Percentiles rank a stretch among this genome's conserved stretches.
Evolutionary conservation across 352 stramenopile genomes (phyloP).

Genomic region (Phytophthora sp.): DNA sequence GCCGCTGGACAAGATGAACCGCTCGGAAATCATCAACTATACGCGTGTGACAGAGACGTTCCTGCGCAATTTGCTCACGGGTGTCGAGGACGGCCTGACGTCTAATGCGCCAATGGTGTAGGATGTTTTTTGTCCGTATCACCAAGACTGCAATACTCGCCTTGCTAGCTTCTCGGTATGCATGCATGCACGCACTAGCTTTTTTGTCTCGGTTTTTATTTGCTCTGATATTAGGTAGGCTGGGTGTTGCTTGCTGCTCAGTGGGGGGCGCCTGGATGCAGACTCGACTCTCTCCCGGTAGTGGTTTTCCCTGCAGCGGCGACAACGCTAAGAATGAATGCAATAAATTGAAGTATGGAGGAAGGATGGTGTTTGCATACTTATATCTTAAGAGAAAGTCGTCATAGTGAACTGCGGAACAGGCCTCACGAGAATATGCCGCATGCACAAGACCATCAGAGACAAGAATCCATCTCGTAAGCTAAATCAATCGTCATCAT

Average conservation of each 20-base stretch:
- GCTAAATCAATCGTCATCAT: conserved; percentile 44
- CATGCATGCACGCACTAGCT: conserved; percentile 27
- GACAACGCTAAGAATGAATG: conserved; percentile 25
- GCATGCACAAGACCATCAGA: conserved; percentile 29
- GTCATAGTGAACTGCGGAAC: conserved; percentile 22
- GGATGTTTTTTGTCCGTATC: conserved; percentile 13
- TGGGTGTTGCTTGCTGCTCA: conserved; percentile 30
- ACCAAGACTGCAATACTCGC: conserved; percentile 15
- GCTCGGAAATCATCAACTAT: conserved; percentile 95
- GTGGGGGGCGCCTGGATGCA: conserved; percentile 11
- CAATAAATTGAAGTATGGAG: conserved; percentile 36
- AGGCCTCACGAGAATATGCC: conserved; percentile 30
- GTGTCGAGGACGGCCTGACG: conserved; percentile 90
- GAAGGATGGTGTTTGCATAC: conserved; percentile 26
- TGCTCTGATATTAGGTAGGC: conserved; percentile 39
- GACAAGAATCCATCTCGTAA: conserved; percentile 18
- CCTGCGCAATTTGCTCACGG: conserved; percentile 89
- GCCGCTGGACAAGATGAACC: conserved; percentile 92
- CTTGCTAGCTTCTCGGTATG: conserved; percentile 27
- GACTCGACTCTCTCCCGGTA: not conserved
- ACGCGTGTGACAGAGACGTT: conserved; percentile 94
- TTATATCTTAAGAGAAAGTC: conserved; percentile 42
- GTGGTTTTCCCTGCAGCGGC: conserved; percentile 7
- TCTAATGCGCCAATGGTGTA: conserved; percentile 47
- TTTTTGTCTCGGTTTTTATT: conserved; percentile 40